phyloP scores from a whole-genome alignment of 1,284 basidiomycete species.

The Ceratobasidium sp. region DNA sequence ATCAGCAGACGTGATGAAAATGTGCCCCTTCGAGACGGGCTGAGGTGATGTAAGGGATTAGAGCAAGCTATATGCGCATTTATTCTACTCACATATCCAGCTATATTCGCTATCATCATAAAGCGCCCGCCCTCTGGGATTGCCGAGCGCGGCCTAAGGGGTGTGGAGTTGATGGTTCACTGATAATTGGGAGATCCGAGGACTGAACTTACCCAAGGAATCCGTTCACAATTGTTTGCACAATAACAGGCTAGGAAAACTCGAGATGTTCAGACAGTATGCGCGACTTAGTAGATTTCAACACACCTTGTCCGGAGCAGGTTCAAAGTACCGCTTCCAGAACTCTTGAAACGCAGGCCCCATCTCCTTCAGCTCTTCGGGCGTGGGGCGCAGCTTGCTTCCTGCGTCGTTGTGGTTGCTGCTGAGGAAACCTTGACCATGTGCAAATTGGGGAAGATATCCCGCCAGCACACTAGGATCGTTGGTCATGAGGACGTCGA shows the following conservation, averaged over 20 bases:
- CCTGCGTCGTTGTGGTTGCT: conserved; percentile 63
- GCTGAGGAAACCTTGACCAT: conserved; percentile 1
- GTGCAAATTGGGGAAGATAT: conserved; percentile 1
- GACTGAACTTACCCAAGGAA: conserved; percentile 19
- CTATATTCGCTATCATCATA: conserved; percentile 35
- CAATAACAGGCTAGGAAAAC: conserved; percentile 52
- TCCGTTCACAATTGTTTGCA: conserved; percentile 25
- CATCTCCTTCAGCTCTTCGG: conserved; percentile 61
- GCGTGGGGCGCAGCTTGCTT: conserved; percentile 64
- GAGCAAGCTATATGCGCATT: neutral
- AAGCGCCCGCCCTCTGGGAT: conserved; percentile 21
- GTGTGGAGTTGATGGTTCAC: conserved; percentile 48
- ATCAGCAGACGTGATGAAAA: conserved; percentile 53
- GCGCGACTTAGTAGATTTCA: conserved; percentile 51
- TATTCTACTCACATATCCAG: conserved; percentile 31
- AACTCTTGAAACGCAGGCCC: conserved; percentile 62
- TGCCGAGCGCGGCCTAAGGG: conserved; percentile 55
- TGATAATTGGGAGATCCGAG: too few species aligned
- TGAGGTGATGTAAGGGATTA: conserved; percentile 15
- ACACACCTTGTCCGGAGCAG: conserved; percentile 62
- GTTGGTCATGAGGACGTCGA: neutral
- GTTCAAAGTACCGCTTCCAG: conserved; percentile 63
- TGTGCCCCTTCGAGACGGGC: conserved; percentile 51
- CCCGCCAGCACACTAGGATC: neutral
- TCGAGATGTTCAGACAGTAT: conserved; percentile 49